Conservation (phyloP, 2,329 filamentous ascomycete species). For the Colletotrichum incanum region DNA sequence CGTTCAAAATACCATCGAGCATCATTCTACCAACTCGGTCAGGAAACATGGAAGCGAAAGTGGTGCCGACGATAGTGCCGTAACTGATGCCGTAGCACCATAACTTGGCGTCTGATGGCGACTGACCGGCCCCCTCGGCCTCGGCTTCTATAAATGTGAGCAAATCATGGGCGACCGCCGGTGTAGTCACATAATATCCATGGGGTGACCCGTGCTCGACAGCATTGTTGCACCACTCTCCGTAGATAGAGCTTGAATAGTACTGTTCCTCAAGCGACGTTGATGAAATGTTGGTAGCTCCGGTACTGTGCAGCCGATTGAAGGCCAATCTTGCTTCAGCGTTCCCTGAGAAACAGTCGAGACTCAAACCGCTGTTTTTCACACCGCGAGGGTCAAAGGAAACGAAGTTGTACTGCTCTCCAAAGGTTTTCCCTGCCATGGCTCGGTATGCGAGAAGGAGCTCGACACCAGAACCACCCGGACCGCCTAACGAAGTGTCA, state of each 20-base stretch:
- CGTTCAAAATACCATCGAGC: constrained; percentile 51
- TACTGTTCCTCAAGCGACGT: constrained; percentile 50
- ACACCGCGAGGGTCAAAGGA: constrained; percentile 60
- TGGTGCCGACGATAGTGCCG: constrained; percentile 51
- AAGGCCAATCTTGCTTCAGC: background rate
- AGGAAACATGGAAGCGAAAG: constrained; percentile 57
- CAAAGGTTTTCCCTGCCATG: constrained; percentile 49
- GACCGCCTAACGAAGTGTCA: background rate
- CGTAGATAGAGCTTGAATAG: constrained; percentile 51
- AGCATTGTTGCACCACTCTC: constrained; percentile 52
- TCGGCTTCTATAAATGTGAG: background rate
- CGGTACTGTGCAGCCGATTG: background rate
- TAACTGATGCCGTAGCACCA: constrained; percentile 50
- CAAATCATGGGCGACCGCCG: background rate
- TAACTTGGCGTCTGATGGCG: background rate
- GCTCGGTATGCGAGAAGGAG: constrained; percentile 20
- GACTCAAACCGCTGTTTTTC: constrained; percentile 50
- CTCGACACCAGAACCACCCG: background rate
- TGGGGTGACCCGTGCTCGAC: constrained; percentile 47
- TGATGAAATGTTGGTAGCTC: constrained; percentile 47
- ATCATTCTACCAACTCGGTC: constrained; percentile 56
- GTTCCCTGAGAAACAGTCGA: constrained; percentile 52
- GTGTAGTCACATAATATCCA: constrained; percentile 31
- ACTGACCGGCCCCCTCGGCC: background rate
- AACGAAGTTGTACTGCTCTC: constrained; percentile 59